Conservation (phyloP, 495 filamentous ascomycete genomes). For the Neurospora tetraspora region DNA sequence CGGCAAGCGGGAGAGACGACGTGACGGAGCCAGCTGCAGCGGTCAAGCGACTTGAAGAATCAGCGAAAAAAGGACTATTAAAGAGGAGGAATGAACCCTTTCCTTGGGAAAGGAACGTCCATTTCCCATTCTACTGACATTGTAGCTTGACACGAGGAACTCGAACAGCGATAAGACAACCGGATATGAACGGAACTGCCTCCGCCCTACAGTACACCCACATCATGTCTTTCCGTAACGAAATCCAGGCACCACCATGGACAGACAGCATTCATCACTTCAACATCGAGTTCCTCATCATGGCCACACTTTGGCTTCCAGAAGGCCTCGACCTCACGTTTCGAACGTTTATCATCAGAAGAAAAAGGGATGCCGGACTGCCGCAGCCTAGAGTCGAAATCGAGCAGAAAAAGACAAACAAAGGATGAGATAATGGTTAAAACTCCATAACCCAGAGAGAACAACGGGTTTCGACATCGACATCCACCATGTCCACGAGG, state of each 20-base stretch:
- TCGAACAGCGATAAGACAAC: neutral
- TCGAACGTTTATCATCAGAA: neutral
- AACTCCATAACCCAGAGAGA: neutral
- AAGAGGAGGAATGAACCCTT: neutral
- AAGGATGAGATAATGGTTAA: neutral
- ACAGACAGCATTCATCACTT: neutral
- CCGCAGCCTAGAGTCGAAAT: neutral
- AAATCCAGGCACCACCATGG: neutral
- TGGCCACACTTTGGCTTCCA: neutral
- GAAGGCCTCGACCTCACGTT: neutral
- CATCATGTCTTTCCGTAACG: neutral
- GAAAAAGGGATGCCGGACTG: neutral
- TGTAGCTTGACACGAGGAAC: neutral
- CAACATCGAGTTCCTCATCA: neutral
- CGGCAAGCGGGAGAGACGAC: conserved; percentile 6
- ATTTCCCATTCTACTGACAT: neutral
- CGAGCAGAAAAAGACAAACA: neutral
- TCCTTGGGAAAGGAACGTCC: neutral
- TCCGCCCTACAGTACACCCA: neutral
- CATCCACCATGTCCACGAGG: neutral
- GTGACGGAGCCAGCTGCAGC: conserved; percentile 7
- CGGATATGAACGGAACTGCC: neutral
- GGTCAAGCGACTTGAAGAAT: conserved; percentile 14
- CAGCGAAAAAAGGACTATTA: neutral
- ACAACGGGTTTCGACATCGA: neutral